Percentiles rank a stretch among this genome's conserved stretches.
These are phyloP conservation scores for Hyaloperonospora brassicae DNA, from an alignment of 352 stramenopile species.

Conservation along the genomic window DNA sequence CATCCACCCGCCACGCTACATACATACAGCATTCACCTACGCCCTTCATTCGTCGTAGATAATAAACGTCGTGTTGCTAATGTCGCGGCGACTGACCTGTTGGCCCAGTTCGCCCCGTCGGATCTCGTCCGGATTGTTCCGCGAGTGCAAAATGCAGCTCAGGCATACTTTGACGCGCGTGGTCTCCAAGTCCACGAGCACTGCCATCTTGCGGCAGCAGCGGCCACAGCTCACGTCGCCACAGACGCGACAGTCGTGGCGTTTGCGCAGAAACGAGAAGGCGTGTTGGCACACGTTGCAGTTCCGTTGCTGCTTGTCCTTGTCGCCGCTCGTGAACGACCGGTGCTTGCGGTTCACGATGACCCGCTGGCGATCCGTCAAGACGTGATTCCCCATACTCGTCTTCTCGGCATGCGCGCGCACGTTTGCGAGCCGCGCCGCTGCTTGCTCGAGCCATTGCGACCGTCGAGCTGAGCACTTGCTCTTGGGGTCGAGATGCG, in stretches of 20 bases:
- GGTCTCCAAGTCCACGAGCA: constrained; percentile 52
- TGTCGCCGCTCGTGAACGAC: constrained; percentile 35
- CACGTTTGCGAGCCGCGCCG: constrained; percentile 46
- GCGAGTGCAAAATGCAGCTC: constrained; percentile 64
- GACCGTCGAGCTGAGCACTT: constrained; percentile 49
- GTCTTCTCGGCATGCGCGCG: constrained; percentile 59
- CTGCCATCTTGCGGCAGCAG: constrained; percentile 63
- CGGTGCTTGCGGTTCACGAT: constrained; percentile 21
- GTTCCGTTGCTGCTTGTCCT: constrained; percentile 34
- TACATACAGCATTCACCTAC: neutral
- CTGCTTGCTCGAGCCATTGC: constrained; percentile 54
- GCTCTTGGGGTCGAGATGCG: constrained; percentile 75
- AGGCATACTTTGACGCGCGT: constrained; percentile 69
- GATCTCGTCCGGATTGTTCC: constrained; percentile 56
- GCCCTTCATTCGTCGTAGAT: constrained; percentile 46
- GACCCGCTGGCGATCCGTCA: constrained; percentile 31
- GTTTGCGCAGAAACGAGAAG: constrained; percentile 73
- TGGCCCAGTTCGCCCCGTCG: constrained; percentile 22
- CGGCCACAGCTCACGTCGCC: constrained; percentile 58
- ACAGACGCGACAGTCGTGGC: constrained; percentile 69
- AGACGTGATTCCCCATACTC: constrained; percentile 52
- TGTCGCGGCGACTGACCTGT: constrained; percentile 25
- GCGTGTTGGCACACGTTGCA: constrained; percentile 57
- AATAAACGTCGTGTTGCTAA: constrained; percentile 58
- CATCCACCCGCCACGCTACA: no score